Evolutionary conservation across 345 rosid species (phyloP), one percentile per base, ranked within the genome.

Genomic region (Isatis tinctoria): DNA sequence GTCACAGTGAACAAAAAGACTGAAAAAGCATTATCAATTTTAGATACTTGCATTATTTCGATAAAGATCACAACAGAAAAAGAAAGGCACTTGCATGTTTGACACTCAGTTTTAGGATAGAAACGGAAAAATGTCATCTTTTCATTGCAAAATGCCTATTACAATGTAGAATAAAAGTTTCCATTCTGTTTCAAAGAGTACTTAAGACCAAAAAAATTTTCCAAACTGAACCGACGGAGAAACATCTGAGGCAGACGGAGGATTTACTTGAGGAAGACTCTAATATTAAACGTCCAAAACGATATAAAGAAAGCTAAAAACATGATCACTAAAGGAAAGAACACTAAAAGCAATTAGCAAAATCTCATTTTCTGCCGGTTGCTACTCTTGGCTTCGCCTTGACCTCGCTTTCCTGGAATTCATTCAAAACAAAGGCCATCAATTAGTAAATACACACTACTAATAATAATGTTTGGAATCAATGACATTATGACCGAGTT

Each of bases 301-400:
- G 9, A 28, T 36, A 52, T 30, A 1, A 24, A 67, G 49, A 10
- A 18, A 60, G 4, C 45, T 58, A 65, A 52, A 27, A 30, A 17
- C 16, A 63, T 18, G 13, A 37, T 6, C 41, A 27, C 60, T 17
- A 22, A 52, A 33, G 41, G n/a, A 36, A 14, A 14, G 11, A 17
- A 37, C 28, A 44, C 43, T n/a, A 18, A 32, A 57, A 53, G 36
- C 43, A 72, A 26, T 33, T 32, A 10, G 49, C 51, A n/a, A 62
- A 22, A 9, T 32, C 72, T 86, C 81, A 86, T 74, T 83, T 88
- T 72, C 90, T 81, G 35, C 81, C 85, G 8, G 81, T 63, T 36
- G 90, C 54, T 41, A 67, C 86, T 69, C 94, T 83, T 3, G 96
- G 98, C 79, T 91, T 91, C 17, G 89, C 91, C 80, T 91, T 94